Evolutionary conservation across 352 stramenopile genomes (phyloP).

Genomic region (Globisporangium polare): DNA sequence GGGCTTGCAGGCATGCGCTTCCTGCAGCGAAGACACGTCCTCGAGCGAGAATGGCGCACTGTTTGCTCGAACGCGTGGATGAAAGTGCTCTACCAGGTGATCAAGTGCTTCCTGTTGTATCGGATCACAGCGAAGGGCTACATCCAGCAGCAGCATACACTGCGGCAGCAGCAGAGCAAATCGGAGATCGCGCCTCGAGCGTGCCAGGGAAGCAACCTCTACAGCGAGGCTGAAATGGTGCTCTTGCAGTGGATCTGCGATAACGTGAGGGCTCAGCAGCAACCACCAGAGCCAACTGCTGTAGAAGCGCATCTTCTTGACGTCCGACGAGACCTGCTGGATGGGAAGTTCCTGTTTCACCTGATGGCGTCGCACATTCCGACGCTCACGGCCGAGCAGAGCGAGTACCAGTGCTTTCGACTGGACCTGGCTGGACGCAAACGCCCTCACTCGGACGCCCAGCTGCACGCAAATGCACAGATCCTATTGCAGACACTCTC

Average conservation of each 20-base stretch:
- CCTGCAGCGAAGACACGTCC: slow-evolving; percentile 38
- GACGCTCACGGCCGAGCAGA: slow-evolving; percentile 56
- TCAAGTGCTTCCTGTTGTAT: slow-evolving; percentile 92
- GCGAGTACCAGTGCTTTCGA: slow-evolving; percentile 70
- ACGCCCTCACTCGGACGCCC: slow-evolving; percentile 18
- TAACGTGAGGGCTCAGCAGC: slow-evolving; percentile 30
- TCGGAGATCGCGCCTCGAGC: slow-evolving; percentile 22
- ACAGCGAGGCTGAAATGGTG: slow-evolving; percentile 89
- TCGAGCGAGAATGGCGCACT: slow-evolving; percentile 54
- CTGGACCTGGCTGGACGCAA: slow-evolving; percentile 19
- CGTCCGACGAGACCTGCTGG: slow-evolving; percentile 52
- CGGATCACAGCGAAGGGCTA: slow-evolving; percentile 87
- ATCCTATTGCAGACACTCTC: slow-evolving; percentile 57
- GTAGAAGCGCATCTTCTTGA: slow-evolving; percentile 51
- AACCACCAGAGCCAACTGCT: no score
- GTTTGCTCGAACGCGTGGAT: slow-evolving; percentile 74
- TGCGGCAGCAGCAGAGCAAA: slow-evolving; percentile 13
- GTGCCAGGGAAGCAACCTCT: slow-evolving; percentile 87
- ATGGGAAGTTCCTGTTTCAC: slow-evolving; percentile 82
- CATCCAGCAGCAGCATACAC: slow-evolving; percentile 23
- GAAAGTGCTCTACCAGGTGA: slow-evolving; percentile 85
- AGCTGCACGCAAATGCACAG: slow-evolving; percentile 55
- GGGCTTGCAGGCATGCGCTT: slow-evolving; percentile 37
- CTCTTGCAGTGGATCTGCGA: slow-evolving; percentile 90
- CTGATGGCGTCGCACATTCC: slow-evolving; percentile 87